Base-by-base conservation (phyloP, 2,329 filamentous ascomycete genomes). In the Trichoderma atroviride region DNA sequence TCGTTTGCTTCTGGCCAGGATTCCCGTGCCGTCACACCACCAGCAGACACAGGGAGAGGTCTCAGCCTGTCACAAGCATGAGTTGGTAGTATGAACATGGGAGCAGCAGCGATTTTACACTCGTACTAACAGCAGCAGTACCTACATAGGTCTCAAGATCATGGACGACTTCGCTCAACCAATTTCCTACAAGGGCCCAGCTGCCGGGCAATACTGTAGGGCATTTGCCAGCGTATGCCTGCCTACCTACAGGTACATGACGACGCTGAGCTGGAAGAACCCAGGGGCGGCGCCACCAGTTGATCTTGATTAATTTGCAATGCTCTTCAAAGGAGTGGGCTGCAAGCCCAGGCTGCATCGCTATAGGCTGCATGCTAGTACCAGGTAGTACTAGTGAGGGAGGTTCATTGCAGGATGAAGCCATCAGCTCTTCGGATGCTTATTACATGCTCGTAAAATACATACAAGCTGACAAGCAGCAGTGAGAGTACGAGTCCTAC, bases 21-120 rank as follows among this genome's bases (percentile, higher is more conserved):
- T 56, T 29, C 9, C 53, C 53, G 53, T 29, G 55, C 55, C 47
- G 62, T 57, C 62, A 66, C 62, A 57, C 62, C 62, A 66, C 37
- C 37, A 27, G 29, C 31, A 43, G 52, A 56, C 31, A n/a, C 24
- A 33, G 29, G 22, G 57, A 58, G 35, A 24, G 27, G 63, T 66
- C 53, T 66, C 53, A 40, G n/a, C 40, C 53, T 67, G 53, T 13
- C n/a, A 52, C 64, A 37, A 31, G 33, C 53, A 59, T 59, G 63
- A 58, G 55, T 24, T 59, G 35, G n/a, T 50, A 22, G 43, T 40
- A 35, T 22, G n/a, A 22, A 16, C 5, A 19, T 43, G 6, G 19
- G 19, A 10, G 19, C 27, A 6, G 29, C 24, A 14, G 22, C 33
- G n/a, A 4, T 50, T 22, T n/a, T 9, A 2, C 6, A 22, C 43